A percentile compares a stretch with the other conserved stretches of the same genome.
Conservation (phyloP, 108 stramenopile genomes). For the Skeletonema costatum region DNA sequence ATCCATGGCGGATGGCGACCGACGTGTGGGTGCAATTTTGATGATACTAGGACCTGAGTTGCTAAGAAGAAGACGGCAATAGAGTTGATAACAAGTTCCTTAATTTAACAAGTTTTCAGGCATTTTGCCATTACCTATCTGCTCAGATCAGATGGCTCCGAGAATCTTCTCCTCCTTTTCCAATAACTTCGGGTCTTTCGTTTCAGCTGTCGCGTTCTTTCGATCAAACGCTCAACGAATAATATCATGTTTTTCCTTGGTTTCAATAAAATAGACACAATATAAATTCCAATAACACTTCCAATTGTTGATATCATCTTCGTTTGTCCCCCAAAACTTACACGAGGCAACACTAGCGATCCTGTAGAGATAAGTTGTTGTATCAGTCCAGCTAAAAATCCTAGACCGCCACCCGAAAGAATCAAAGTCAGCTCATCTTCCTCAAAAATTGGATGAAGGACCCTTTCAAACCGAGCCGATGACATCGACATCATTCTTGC, state of each 20-base stretch:
- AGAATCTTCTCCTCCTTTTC: constrained; percentile 9
- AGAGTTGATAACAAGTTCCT: constrained; percentile 1
- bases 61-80: constrained; percentile 62
- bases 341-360: constrained; percentile 21
- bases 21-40: constrained; percentile 68
- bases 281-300: constrained; percentile 32
- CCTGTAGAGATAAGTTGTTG: constrained; percentile 57
- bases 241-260: constrained; percentile 32
- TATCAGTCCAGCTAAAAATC: constrained; percentile 66
- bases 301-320: constrained; percentile 32
- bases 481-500: constrained; percentile 63
- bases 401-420: constrained; percentile 72
- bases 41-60: constrained; percentile 85
- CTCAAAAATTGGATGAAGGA: constrained; percentile 84
- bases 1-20: constrained; percentile 60
- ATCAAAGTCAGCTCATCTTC: constrained; percentile 84
- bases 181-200: constrained; percentile 27
- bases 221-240: constrained; percentile 35
- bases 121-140: neutral
- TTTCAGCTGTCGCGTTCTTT: constrained; percentile 39
- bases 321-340: constrained; percentile 31
- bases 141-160: neutral
- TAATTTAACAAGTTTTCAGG: neutral
- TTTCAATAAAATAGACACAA: constrained; percentile 34
- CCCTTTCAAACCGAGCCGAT: constrained; percentile 66